A percentile compares a stretch with the other conserved stretches of the same genome.
Conservation (phyloP, 495 filamentous ascomycete genomes). For the Tetracladium setigerum region DNA sequence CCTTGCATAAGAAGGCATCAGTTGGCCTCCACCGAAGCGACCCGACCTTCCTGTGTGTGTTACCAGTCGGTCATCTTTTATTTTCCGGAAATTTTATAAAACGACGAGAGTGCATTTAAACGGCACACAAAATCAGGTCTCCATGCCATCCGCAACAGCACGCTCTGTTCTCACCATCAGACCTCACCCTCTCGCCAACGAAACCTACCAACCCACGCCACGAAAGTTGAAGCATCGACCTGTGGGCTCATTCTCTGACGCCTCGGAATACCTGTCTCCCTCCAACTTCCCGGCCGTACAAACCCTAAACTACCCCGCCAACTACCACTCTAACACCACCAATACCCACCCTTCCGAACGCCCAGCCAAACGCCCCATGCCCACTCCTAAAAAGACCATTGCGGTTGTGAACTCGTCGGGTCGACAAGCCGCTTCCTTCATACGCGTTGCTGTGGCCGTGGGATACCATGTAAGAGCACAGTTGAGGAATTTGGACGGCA, state of each 20-base stretch:
- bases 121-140: constrained; percentile 1
- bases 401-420: constrained; percentile 90
- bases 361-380: constrained; percentile 39
- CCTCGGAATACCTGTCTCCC: constrained; percentile 2
- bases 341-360: constrained; percentile 39
- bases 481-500: constrained; percentile 70
- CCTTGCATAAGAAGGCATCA: too few species aligned
- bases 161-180: constrained; percentile 17
- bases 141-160: constrained; percentile 17
- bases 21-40: too few species aligned
- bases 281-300: not conserved
- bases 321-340: constrained; percentile 20
- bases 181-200: constrained; percentile 2
- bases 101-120: not conserved
- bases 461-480: constrained; percentile 89
- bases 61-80: too few species aligned
- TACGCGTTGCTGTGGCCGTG: constrained; percentile 84
- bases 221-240: constrained; percentile 17
- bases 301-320: not conserved
- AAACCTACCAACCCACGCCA: not conserved
- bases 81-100: too few species aligned
- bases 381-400: constrained; percentile 63
- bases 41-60: too few species aligned
- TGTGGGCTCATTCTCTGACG: constrained; percentile 11
- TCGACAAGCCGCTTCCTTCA: constrained; percentile 87